Evolutionary conservation across 768 basidiomycete species (phyloP).

Genomic region (Mycena albidolilacea): DNA sequence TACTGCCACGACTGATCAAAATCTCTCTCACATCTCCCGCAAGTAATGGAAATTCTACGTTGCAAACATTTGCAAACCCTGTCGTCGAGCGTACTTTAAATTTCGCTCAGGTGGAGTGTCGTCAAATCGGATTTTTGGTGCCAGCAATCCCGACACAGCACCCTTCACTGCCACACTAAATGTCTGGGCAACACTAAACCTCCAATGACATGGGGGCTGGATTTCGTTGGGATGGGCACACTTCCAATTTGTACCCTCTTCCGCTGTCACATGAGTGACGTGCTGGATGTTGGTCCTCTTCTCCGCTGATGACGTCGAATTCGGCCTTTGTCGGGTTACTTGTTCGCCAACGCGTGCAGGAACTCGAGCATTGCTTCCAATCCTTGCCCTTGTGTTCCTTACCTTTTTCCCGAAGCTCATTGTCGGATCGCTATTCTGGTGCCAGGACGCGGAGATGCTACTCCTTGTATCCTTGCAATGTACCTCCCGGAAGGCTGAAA

Average conservation of each 20-base stretch:
- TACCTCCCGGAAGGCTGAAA: not conserved
- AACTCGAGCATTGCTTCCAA: not conserved
- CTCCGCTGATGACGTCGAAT: conserved; percentile 2
- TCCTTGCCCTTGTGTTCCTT: not conserved
- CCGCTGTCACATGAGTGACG: conserved; percentile 8
- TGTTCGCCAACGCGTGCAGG: conserved; percentile 3
- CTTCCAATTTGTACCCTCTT: conserved; percentile 4
- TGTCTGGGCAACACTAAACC: not conserved
- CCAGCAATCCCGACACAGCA: too few relatives aligned
- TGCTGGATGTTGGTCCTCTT: not conserved
- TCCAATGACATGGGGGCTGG: not conserved
- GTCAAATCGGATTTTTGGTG: conserved; percentile 1
- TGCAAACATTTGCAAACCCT: not conserved
- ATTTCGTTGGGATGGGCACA: not conserved
- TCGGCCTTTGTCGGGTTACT: conserved; percentile 11
- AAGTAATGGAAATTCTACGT: conserved; percentile 1
- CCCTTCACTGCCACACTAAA: too few relatives aligned
- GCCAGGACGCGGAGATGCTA: conserved; percentile 1
- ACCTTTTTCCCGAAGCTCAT: not conserved
- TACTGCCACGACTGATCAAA: not conserved
- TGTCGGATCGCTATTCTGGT: not conserved
- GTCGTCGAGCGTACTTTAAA: conserved; percentile 3
- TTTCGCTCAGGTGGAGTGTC: conserved; percentile 1
- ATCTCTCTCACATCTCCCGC: too few relatives aligned
- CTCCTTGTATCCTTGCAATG: not conserved